Evolutionary conservation across 306 rosid species (phyloP).

Genomic region (Prosopis cineraria): DNA sequence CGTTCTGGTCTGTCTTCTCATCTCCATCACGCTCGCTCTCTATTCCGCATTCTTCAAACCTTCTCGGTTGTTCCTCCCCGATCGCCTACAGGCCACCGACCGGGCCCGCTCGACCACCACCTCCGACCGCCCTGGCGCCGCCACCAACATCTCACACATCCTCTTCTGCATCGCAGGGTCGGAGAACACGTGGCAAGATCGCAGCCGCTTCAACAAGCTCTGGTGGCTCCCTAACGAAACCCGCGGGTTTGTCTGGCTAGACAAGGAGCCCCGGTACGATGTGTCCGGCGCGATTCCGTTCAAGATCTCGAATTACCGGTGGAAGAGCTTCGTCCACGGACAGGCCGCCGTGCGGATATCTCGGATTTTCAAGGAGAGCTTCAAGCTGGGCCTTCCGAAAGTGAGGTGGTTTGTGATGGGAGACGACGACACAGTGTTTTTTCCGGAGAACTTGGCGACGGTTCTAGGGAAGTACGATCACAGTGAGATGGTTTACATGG

Average conservation of each 20-base stretch:
- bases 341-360: background rate
- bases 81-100: background rate
- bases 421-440: background rate
- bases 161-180: background rate
- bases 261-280: background rate
- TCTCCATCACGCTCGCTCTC: background rate
- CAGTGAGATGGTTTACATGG: background rate
- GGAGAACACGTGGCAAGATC: background rate
- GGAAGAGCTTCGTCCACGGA: background rate
- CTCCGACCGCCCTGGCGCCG: background rate
- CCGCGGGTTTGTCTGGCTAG: background rate
- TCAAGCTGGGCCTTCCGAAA: background rate
- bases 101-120: background rate
- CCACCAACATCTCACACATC: background rate
- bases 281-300: background rate
- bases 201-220: background rate
- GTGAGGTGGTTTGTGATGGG: slow-evolving; percentile 6
- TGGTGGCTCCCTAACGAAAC: background rate
- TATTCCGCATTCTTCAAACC: background rate
- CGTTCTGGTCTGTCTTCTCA: background rate
- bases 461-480: background rate
- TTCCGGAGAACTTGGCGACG: background rate
- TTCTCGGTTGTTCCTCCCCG: background rate
- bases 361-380: background rate
- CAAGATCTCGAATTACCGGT: background rate